These are phyloP conservation scores for Exophiala calicioides DNA, from an alignment of 2,329 filamentous ascomycete genomes.

Conservation along the genomic window DNA sequence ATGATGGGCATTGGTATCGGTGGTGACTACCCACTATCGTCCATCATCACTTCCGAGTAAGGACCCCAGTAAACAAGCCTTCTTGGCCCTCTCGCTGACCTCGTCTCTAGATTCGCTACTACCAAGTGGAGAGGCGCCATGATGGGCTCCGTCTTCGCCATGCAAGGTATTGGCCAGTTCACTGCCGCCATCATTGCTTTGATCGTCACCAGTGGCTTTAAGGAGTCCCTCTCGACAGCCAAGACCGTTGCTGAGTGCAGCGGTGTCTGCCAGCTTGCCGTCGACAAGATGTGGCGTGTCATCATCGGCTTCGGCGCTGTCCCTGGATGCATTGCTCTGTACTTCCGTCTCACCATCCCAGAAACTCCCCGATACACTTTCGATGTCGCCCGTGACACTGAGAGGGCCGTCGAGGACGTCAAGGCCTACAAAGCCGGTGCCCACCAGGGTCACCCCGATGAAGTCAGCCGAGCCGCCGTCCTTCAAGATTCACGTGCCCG, in stretches of 20 bases:
- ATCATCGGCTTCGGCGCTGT: conserved; percentile 80
- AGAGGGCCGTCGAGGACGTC: conserved; percentile 71
- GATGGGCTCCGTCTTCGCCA: conserved; percentile 84
- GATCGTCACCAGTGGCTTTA: conserved; percentile 72
- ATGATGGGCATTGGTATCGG: conserved; percentile 79
- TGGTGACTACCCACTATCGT: conserved; percentile 79
- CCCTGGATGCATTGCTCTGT: conserved; percentile 77
- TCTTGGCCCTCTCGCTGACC: conserved; percentile 7
- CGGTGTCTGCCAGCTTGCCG: conserved; percentile 65
- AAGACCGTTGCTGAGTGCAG: conserved; percentile 59
- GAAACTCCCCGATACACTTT: conserved; percentile 89
- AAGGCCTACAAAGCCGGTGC: conserved; percentile 72
- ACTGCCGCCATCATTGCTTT: conserved; percentile 73
- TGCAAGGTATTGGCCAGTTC: conserved; percentile 83
- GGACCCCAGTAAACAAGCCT: no score
- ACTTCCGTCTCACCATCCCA: conserved; percentile 83
- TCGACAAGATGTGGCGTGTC: conserved; percentile 85
- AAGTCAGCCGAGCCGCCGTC: conserved; percentile 62
- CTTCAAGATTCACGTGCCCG: conserved; percentile 56
- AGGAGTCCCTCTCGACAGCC: conserved; percentile 59
- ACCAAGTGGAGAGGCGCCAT: conserved; percentile 84
- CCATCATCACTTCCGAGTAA: conserved; percentile 78
- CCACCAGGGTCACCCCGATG: conserved; percentile 64
- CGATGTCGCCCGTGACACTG: conserved; percentile 72
- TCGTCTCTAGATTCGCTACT: conserved; percentile 64